phyloP scores from a whole-genome alignment of 1,284 basidiomycete genomes.

The Austroboletus olivaceoglutinosus region DNA sequence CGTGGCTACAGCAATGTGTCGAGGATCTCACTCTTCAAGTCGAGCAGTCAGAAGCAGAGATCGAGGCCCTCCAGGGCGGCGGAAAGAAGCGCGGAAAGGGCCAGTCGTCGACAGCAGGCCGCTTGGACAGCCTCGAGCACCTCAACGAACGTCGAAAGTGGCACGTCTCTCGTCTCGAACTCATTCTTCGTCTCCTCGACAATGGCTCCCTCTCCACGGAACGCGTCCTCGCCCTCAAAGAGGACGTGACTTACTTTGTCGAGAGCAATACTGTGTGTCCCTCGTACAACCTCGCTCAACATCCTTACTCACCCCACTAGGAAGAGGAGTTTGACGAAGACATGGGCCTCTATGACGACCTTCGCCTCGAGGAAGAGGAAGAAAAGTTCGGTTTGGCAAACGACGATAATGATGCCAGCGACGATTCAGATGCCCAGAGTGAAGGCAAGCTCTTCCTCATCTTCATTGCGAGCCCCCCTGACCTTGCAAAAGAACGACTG shows the following conservation, averaged over 20 bases:
- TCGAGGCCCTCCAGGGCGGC: conserved; percentile 84
- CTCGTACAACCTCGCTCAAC: conserved; percentile 9
- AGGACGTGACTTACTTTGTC: conserved; percentile 96
- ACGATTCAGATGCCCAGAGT: conserved; percentile 68
- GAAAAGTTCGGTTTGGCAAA: conserved; percentile 82
- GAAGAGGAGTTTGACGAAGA: conserved; percentile 98
- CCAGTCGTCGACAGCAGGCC: conserved; percentile 61
- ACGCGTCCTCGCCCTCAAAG: conserved; percentile 81
- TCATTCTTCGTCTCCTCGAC: conserved; percentile 90
- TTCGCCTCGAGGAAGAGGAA: conserved; percentile 96
- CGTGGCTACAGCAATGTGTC: conserved; percentile 85
- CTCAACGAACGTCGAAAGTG: conserved; percentile 94
- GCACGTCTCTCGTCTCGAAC: conserved; percentile 93
- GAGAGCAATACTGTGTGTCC: conserved; percentile 88
- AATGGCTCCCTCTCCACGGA: conserved; percentile 90
- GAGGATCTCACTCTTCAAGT: conserved; percentile 94
- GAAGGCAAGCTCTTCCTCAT: conserved; percentile 52
- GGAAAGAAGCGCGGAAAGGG: conserved; percentile 81
- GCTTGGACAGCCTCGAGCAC: conserved; percentile 81
- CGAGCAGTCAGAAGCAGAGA: conserved; percentile 93
- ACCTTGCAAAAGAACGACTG: conserved; percentile 50
- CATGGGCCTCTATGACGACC: conserved; percentile 97
- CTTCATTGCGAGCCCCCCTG: neutral
- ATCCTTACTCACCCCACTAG: conserved; percentile 43
- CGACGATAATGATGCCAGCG: conserved; percentile 70